Conservation (phyloP, 1,139 yeast species). For the Debaryomyces nepalensis region DNA sequence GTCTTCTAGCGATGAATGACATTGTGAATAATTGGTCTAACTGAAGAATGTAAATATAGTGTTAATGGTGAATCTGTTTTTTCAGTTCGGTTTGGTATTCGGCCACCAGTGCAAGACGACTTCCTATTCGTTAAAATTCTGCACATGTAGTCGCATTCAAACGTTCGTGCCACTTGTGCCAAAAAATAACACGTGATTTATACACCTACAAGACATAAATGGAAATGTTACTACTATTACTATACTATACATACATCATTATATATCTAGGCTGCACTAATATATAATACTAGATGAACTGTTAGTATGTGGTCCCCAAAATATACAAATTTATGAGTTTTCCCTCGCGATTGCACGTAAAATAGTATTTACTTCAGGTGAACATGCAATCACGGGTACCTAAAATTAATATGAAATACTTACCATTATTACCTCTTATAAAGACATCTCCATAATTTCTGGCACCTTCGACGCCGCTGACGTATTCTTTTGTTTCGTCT, state of each 20-base stretch:
- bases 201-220: constrained; percentile 2
- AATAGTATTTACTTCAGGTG: too few species aligned
- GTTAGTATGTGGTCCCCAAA: too few species aligned
- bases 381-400: too few species aligned
- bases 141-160: constrained; percentile 1
- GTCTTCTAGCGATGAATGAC: constrained; percentile 91
- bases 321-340: too few species aligned
- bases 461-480: constrained; percentile 58
- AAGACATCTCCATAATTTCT: constrained; percentile 82
- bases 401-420: constrained; percentile 42
- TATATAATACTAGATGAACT: constrained; percentile 48
- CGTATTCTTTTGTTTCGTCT: constrained; percentile 72
- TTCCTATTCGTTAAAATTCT: constrained; percentile 9
- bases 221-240: constrained; percentile 3
- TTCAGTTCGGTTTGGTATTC: constrained; percentile 12
- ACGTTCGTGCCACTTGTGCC: constrained; percentile 3
- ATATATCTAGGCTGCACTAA: constrained; percentile 40
- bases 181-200: background rate
- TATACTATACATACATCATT: constrained; percentile 15
- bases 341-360: too few species aligned
- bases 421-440: constrained; percentile 92
- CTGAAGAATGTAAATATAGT: background rate
- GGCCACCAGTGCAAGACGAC: constrained; percentile 10
- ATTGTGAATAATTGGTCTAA: constrained; percentile 33
- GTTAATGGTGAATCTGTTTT: constrained; percentile 3